Percentiles rank a stretch among this genome's conserved stretches.
These are phyloP conservation scores for Austropuccinia psidii DNA, from an alignment of 1,284 basidiomycete genomes.

Conservation along the genomic window DNA sequence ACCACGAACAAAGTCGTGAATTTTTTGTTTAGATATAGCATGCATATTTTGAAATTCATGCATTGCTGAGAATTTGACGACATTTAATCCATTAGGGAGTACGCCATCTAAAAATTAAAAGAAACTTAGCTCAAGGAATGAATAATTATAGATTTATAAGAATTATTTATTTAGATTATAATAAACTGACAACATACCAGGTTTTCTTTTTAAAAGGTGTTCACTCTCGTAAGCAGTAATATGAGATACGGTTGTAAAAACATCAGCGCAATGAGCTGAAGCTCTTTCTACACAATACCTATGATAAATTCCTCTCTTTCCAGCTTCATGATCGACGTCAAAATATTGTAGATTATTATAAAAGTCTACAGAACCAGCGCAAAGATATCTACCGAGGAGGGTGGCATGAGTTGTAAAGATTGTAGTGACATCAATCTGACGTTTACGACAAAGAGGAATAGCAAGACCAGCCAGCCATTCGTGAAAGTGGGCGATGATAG, in stretches of 20 bases:
- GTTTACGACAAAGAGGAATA: conserved; percentile 88
- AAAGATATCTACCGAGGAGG: conserved; percentile 91
- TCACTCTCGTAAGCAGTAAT: conserved; percentile 88
- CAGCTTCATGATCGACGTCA: conserved; percentile 97
- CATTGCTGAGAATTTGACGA: conserved; percentile 91
- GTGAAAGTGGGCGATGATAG: conserved; percentile 95
- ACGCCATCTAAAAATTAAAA: conserved; percentile 63
- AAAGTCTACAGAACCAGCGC: conserved; percentile 93
- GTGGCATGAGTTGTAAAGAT: conserved; percentile 95
- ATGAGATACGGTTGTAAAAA: conserved; percentile 36
- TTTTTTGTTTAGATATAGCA: conserved; percentile 83
- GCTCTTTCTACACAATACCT: conserved; percentile 91
- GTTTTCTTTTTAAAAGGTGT: conserved; percentile 92
- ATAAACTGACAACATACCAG: conserved; percentile 49
- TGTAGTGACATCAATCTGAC: conserved; percentile 94
- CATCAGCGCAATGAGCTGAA: conserved; percentile 83
- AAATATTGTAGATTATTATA: conserved; percentile 99
- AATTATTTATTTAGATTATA: neutral
- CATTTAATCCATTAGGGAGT: conserved; percentile 94
- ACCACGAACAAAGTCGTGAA: conserved; percentile 92
- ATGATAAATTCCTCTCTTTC: conserved; percentile 86
- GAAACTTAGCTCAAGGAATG: neutral
- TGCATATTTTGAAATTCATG: conserved; percentile 94
- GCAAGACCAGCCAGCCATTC: conserved; percentile 98
- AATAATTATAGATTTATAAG: neutral